Evolutionary conservation across 2,329 filamentous ascomycete genomes (phyloP).

Genomic region (Camillea tinctor): DNA sequence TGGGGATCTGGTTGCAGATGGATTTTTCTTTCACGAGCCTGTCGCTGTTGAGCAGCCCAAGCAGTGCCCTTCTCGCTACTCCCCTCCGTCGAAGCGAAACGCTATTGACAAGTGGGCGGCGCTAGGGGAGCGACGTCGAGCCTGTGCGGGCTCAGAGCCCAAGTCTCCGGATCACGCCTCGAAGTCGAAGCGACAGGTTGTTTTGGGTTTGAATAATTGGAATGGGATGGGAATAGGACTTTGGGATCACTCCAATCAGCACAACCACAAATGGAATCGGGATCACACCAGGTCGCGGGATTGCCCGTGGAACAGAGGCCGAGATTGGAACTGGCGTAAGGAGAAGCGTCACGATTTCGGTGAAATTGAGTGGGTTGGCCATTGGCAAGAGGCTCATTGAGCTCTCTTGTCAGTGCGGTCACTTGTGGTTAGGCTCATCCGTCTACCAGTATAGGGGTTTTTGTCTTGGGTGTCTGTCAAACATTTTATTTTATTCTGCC

Average conservation of each 20-base stretch:
- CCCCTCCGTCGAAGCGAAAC: conserved; percentile 64
- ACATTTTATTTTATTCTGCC: conserved; percentile 28
- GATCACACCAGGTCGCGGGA: conserved; percentile 46
- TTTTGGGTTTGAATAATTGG: conserved; percentile 38
- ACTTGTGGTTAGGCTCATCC: conserved; percentile 60
- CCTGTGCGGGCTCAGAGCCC: conserved; percentile 52
- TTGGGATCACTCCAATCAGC: conserved; percentile 43
- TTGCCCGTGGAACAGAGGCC: conserved; percentile 56
- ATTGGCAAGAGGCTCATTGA: conserved; percentile 66
- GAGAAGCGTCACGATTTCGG: conserved; percentile 66
- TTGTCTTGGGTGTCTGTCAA: conserved; percentile 29
- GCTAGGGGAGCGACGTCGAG: conserved; percentile 79
- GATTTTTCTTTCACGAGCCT: conserved; percentile 72
- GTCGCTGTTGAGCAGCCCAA: conserved; percentile 37
- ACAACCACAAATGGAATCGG: conserved; percentile 41
- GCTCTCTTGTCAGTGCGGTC: conserved; percentile 39
- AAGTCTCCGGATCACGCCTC: conserved; percentile 46
- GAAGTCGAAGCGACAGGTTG: conserved; percentile 47
- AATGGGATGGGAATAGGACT: conserved; percentile 37
- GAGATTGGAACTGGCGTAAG: conserved; percentile 62
- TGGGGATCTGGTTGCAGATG: conserved; percentile 65
- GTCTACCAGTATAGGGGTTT: conserved; percentile 25
- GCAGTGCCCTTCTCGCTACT: conserved; percentile 50
- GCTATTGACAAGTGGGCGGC: conserved; percentile 83
- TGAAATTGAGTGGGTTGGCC: conserved; percentile 93